A percentile compares a stretch with the other conserved stretches of the same genome.
These are phyloP conservation scores for Clonostachys rhizophaga DNA, from an alignment of 2,329 filamentous ascomycete species.

Conservation along the genomic window DNA sequence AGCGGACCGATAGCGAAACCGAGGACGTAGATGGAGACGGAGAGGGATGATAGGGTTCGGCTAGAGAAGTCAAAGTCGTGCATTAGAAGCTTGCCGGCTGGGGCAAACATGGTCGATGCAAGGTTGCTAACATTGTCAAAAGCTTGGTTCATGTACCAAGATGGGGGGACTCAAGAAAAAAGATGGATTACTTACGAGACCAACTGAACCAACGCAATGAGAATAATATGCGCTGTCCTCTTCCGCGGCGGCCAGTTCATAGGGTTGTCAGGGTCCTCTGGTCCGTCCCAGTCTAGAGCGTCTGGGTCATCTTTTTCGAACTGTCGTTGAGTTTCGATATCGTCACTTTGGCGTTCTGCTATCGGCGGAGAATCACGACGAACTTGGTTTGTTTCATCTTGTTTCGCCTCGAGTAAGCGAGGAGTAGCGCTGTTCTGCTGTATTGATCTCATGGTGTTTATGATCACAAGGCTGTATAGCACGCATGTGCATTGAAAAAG, in stretches of 20 bases:
- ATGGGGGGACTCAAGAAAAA: conserved; percentile 38
- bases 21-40: conserved; percentile 40
- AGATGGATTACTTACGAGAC: conserved; percentile 23
- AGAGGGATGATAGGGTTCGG: conserved; percentile 44
- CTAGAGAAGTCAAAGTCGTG: conserved; percentile 53
- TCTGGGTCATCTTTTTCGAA: conserved; percentile 1
- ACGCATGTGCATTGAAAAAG: too few relatives aligned
- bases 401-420: too few relatives aligned
- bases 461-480: too few relatives aligned
- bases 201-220: conserved; percentile 34
- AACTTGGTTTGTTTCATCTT: too few relatives aligned
- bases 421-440: too few relatives aligned
- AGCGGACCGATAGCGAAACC: conserved; percentile 44
- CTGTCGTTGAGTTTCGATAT: too few relatives aligned
- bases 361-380: too few relatives aligned
- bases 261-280: conserved; percentile 56
- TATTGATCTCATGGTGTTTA: too few relatives aligned
- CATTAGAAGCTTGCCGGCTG: conserved; percentile 59
- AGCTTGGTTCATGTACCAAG: conserved; percentile 9
- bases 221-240: conserved; percentile 23
- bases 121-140: conserved; percentile 16
- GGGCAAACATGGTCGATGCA: conserved; percentile 57
- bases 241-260: conserved; percentile 56
- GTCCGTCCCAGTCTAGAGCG: conserved; percentile 54
- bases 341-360: too few relatives aligned